Percentiles rank a stretch among this genome's conserved stretches.
Evolutionary conservation across 176 grass and related monocot genomes (phyloP).

Genomic region (Zizania latifolia): DNA sequence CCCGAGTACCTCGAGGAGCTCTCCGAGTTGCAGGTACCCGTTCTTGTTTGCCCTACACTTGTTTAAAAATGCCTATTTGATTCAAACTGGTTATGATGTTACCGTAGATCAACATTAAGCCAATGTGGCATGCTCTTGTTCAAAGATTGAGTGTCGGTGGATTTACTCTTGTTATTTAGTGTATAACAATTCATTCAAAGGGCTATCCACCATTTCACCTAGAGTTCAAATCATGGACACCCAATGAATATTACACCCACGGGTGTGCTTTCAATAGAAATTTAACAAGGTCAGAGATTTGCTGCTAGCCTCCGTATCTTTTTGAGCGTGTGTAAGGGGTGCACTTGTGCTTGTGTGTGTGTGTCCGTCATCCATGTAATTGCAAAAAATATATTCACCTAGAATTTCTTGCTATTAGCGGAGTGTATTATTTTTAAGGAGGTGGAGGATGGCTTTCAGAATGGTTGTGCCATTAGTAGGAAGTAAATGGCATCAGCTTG

Average conservation of each 20-base stretch:
- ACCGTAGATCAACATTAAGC: background rate
- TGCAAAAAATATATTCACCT: background rate
- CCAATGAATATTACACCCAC: no score
- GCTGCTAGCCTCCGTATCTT: no score
- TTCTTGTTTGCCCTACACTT: background rate
- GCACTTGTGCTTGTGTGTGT: no score
- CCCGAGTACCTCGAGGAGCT: slow-evolving; percentile 93
- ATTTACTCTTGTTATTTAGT: background rate
- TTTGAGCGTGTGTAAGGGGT: no score
- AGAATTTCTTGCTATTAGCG: background rate
- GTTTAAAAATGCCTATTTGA: background rate
- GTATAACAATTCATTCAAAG: background rate
- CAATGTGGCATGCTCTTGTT: background rate
- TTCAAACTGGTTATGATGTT: no score
- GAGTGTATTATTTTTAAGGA: background rate
- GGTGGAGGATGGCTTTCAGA: background rate
- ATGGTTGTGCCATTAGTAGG: background rate
- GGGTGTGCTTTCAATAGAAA: no score
- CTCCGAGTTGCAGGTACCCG: slow-evolving; percentile 72
- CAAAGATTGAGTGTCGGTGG: background rate
- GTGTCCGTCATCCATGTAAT: no score
- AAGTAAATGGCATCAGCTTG: background rate
- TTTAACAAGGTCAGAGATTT: no score
- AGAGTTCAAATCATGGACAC: no score
- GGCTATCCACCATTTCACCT: background rate